phyloP scores from a whole-genome alignment of 768 basidiomycete genomes.

The Collybia sordida region DNA sequence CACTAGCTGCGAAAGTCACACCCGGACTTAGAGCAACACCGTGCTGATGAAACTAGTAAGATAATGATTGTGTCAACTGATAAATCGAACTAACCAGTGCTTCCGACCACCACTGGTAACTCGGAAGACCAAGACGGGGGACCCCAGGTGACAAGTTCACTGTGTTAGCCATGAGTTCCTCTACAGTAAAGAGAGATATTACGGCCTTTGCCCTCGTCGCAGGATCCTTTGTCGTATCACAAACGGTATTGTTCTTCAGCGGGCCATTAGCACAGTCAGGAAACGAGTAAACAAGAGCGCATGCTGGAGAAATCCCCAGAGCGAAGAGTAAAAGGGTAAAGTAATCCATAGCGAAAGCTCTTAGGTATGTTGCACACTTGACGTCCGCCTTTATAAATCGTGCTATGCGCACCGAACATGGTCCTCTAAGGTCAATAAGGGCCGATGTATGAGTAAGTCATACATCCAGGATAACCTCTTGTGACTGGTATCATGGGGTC shows the following conservation, averaged over 20 bases:
- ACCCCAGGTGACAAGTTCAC: constrained; percentile 51
- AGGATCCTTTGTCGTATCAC: constrained; percentile 43
- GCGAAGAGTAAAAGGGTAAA: no score
- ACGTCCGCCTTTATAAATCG: no score
- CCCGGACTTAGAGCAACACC: constrained; percentile 56
- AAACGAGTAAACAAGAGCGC: constrained; percentile 33
- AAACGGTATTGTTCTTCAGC: constrained; percentile 44
- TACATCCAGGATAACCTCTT: no score
- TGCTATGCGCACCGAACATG: no score
- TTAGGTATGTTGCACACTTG: no score
- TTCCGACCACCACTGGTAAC: constrained; percentile 65
- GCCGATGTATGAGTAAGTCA: no score
- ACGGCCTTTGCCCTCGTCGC: constrained; percentile 48
- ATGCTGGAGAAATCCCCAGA: background rate
- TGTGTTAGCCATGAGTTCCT: constrained; percentile 52
- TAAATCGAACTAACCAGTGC: constrained; percentile 40
- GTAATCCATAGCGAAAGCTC: no score
- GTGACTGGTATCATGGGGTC: no score
- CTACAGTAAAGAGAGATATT: constrained; percentile 46
- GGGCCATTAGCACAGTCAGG: constrained; percentile 50
- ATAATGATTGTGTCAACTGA: no score
- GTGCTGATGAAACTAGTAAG: constrained; percentile 32
- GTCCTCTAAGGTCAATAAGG: no score
- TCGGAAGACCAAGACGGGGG: constrained; percentile 50
- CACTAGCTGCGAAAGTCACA: constrained; percentile 46